phyloP scores from a whole-genome alignment of 345 rosid species.

The Hypericum perforatum region DNA sequence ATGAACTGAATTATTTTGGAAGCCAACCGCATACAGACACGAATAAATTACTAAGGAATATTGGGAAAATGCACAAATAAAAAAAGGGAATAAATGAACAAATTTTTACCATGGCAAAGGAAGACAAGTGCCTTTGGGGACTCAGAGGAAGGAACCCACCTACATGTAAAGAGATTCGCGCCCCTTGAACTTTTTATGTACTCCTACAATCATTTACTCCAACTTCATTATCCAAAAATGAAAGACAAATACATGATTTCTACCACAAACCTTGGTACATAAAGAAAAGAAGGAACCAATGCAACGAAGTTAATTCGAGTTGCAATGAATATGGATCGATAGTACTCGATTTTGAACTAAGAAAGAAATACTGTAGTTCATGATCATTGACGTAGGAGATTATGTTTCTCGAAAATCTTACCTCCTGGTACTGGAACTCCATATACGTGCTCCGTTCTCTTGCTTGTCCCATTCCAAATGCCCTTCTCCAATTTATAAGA shows the following conservation, averaged over 20 bases:
- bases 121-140: constrained; percentile 78
- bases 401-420: constrained; percentile 3
- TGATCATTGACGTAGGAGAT: too few relatives aligned
- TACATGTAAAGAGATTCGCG: constrained; percentile 63
- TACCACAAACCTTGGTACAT: too few relatives aligned
- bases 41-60: neutral
- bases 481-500: too few relatives aligned
- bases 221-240: too few relatives aligned
- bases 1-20: constrained; percentile 19
- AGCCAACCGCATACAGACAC: neutral
- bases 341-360: too few relatives aligned
- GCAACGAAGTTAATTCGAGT: too few relatives aligned
- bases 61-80: neutral
- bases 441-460: constrained; percentile 6
- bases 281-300: neutral
- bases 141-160: constrained; percentile 62
- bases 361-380: too few relatives aligned
- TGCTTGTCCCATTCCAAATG: neutral
- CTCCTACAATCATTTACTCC: constrained; percentile 26
- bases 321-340: too few relatives aligned
- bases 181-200: constrained; percentile 64
- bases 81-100: neutral
- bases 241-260: neutral
- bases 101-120: constrained; percentile 81
- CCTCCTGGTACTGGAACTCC: constrained; percentile 46